phyloP scores from a whole-genome alignment of 352 stramenopile species.

The Phytophthora sp. region DNA sequence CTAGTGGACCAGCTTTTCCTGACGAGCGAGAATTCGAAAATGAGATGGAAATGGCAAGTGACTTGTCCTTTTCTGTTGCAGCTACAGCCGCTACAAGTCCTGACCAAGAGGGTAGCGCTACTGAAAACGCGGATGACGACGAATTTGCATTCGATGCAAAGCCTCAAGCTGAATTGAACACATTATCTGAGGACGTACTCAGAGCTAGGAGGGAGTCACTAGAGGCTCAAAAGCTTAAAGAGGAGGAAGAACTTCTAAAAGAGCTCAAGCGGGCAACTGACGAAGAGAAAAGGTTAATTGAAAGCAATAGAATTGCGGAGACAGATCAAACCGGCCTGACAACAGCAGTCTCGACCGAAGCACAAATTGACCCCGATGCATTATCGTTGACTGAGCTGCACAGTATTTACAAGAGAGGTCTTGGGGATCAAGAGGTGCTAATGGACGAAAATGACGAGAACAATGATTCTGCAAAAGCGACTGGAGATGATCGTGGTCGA shows the following conservation, averaged over 20 bases:
- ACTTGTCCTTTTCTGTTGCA: conserved; percentile 45
- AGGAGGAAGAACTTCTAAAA: conserved; percentile 45
- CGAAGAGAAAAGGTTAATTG: conserved; percentile 40
- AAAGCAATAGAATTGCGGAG: conserved; percentile 5
- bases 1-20: conserved; percentile 46
- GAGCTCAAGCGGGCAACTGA: conserved; percentile 54
- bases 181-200: conserved; percentile 24
- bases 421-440: conserved; percentile 73
- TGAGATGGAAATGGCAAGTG: conserved; percentile 38
- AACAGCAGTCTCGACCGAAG: not conserved
- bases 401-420: conserved; percentile 80
- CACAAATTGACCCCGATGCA: conserved; percentile 15
- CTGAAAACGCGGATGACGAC: conserved; percentile 30
- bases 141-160: conserved; percentile 45
- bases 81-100: not conserved
- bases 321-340: not conserved
- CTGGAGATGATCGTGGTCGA: not conserved
- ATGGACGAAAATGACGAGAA: conserved; percentile 48
- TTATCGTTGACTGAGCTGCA: conserved; percentile 75
- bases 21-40: conserved; percentile 57
- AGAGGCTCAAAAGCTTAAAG: conserved; percentile 26
- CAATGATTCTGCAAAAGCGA: conserved; percentile 9
- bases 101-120: not conserved
- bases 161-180: not conserved
- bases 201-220: conserved; percentile 30